Base-by-base conservation (phyloP, 331 rosid genomes). In the Rosa hybrid region DNA sequence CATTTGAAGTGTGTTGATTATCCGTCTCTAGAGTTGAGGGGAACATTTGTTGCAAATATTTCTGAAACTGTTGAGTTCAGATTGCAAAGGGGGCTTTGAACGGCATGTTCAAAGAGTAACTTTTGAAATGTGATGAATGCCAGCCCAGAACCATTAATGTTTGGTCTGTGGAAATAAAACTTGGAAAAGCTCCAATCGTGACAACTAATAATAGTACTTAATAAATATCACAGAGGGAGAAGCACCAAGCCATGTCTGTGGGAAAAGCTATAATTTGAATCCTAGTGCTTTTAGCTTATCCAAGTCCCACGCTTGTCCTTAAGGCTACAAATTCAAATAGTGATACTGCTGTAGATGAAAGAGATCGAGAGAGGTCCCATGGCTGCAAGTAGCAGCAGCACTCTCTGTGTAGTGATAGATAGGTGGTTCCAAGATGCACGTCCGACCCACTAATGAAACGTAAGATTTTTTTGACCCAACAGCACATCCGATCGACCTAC, bases 221-320 rank as follows among this genome's bases (percentile, higher is more conserved):
- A 21, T 11, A 18, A 18, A 56, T 74, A 68, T 77, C 67, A 77
- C 48, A 48, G 42, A 50, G 46, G 69, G 27, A 7, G 42, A 7
- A 68, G 39, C 78, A 67, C 73, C 74, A 17, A 81, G 72, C 17
- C 50, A 73, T 16, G 71, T 65, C 27, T n/a, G 48, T 81, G 34
- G 6, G 48, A 57, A 86, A 69, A 83, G 83, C 71, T 65, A 56
- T 71, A 65, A 81, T 83, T 83, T 72, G 89, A 83, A 78, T 42
- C 80, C 25, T 86, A 81, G 87, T 68, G 81, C 81, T 71, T 27
- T 50, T 69, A 13, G 46, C 64, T 62, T 51, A 18, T 20, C 68
- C 62, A 41, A 70, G 81, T 53, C 84, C 81, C 82, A 79, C 78
- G 7, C 56, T 13, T 79, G 83, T 60, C 74, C 80, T 21, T 41